Conservation (phyloP, 129 eudicot genomes). For the Helianthus annuus region DNA sequence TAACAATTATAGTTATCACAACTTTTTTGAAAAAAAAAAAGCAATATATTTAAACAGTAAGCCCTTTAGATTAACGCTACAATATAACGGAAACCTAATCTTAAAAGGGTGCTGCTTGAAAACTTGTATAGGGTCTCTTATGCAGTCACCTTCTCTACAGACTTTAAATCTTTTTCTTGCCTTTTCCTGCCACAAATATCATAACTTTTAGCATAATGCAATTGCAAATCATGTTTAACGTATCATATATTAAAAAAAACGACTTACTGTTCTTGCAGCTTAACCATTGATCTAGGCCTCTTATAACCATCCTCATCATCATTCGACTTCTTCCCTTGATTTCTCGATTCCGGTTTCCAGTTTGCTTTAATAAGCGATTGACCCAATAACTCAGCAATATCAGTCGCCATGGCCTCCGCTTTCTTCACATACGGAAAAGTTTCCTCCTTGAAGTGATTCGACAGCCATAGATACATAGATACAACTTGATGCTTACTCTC, state of each 20-base stretch:
- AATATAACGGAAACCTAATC: too few species aligned
- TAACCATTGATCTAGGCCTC: conserved; percentile 75
- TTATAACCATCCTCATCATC: conserved; percentile 58
- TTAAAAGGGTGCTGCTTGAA: too few species aligned
- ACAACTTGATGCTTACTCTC: conserved; percentile 95
- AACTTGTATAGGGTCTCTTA: conserved; percentile 11
- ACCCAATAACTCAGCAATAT: conserved; percentile 67
- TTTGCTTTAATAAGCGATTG: conserved; percentile 9
- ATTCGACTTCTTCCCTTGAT: conserved; percentile 43
- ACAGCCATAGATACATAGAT: conserved; percentile 93
- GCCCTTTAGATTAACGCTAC: too few species aligned
- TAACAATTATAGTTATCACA: conserved; percentile 37
- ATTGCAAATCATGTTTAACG: neutral
- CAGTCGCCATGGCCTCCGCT: conserved; percentile 89
- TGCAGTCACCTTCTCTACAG: conserved; percentile 35
- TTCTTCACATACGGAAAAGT: conserved; percentile 71
- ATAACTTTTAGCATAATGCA: neutral
- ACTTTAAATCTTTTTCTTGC: conserved; percentile 29
- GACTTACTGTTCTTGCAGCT: conserved; percentile 58
- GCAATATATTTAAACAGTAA: too few species aligned
- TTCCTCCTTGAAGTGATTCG: conserved; percentile 87
- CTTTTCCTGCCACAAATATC: conserved; percentile 47
- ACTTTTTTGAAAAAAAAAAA: neutral
- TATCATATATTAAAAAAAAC: neutral
- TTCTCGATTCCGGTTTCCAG: conserved; percentile 73